Conservation (phyloP, 2,329 filamentous ascomycete genomes). For the Fusarium sp. region DNA sequence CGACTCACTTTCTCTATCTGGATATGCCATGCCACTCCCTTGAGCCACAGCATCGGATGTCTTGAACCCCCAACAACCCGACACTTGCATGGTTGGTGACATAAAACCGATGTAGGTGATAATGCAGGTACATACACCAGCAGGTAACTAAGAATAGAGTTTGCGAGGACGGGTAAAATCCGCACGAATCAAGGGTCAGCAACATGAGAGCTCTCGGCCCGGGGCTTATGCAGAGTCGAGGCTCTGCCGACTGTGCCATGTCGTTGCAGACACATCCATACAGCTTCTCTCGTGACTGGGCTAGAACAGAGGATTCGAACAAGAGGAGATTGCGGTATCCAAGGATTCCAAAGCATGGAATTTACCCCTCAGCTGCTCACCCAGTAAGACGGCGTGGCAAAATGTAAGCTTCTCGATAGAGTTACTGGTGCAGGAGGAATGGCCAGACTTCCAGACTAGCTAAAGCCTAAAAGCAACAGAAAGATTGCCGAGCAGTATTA, state of each 20-base stretch:
- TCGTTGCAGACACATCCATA: conserved; percentile 5
- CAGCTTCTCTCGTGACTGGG: conserved; percentile 12
- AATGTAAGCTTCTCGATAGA: conserved; percentile 25
- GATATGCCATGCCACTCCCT: no score
- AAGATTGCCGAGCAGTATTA: no score
- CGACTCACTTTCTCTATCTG: no score
- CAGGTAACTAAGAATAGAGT: conserved; percentile 20
- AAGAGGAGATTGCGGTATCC: not conserved
- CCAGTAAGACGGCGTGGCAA: conserved; percentile 3
- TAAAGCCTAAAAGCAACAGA: no score
- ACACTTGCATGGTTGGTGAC: no score
- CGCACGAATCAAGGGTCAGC: conserved; percentile 14
- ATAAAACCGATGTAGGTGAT: not conserved
- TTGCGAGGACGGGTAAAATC: not conserved
- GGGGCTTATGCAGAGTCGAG: conserved; percentile 13
- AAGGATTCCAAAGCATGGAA: not conserved
- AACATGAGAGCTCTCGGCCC: not conserved
- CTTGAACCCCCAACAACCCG: no score
- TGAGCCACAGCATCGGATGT: no score
- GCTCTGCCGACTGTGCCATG: conserved; percentile 11
- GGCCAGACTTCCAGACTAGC: not conserved
- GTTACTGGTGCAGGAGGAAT: conserved; percentile 21
- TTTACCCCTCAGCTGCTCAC: not conserved
- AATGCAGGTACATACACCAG: not conserved
- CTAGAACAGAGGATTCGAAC: conserved; percentile 6